These are phyloP conservation scores for Lactarius tabidus DNA, from an alignment of 768 basidiomycete genomes.

Conservation along the genomic window DNA sequence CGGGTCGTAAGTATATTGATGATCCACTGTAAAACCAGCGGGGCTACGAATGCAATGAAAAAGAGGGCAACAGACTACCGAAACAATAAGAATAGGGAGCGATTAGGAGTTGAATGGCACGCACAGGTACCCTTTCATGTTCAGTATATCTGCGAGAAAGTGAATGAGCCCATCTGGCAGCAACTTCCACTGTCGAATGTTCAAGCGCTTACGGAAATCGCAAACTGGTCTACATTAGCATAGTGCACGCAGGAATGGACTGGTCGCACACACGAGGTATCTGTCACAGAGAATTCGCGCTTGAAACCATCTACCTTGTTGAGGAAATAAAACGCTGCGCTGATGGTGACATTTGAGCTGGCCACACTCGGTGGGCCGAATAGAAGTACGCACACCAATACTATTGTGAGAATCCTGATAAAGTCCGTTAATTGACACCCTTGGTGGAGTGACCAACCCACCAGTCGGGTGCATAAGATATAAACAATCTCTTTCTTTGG, in stretches of 20 bases:
- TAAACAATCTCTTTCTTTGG: constrained; percentile 38
- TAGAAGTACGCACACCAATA: constrained; percentile 51
- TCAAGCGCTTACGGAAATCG: constrained; percentile 36
- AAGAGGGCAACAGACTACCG: constrained; percentile 27
- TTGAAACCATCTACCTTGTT: constrained; percentile 68
- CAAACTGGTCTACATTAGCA: constrained; percentile 30
- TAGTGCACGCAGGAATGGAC: constrained; percentile 21
- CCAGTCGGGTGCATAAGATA: constrained; percentile 78
- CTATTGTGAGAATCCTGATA: constrained; percentile 61
- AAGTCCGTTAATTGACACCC: constrained; percentile 1
- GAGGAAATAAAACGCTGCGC: constrained; percentile 59
- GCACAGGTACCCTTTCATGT: constrained; percentile 75
- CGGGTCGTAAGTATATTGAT: constrained; percentile 70
- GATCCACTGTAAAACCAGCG: constrained; percentile 61
- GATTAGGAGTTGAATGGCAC: constrained; percentile 24
- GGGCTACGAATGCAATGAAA: constrained; percentile 53
- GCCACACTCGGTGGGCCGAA: neutral
- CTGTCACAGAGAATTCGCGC: constrained; percentile 72
- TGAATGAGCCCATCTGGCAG: neutral
- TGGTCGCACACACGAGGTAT: constrained; percentile 63
- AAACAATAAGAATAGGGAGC: constrained; percentile 12
- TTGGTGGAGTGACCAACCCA: constrained; percentile 33
- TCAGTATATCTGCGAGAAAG: constrained; percentile 50
- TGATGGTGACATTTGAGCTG: constrained; percentile 28
- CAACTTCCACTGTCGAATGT: neutral